Conservation (phyloP, 805 yeast species). For the Cyberlindnera euphorbiae region DNA sequence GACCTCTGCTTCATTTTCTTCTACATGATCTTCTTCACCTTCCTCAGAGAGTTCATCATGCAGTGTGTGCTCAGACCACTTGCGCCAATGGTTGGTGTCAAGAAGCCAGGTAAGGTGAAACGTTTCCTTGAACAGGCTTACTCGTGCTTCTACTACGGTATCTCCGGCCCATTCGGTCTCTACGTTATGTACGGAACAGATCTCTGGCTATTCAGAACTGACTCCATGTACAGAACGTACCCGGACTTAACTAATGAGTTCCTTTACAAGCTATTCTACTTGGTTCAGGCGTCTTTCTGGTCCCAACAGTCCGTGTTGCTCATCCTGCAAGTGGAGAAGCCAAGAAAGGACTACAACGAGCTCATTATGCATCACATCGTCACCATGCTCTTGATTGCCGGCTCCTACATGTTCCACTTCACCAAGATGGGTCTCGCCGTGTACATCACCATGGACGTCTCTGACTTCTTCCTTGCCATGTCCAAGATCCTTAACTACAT, state of each 20-base stretch:
- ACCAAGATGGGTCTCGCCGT: conserved; percentile 92
- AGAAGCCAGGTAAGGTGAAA: conserved; percentile 45
- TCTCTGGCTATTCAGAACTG: conserved; percentile 85
- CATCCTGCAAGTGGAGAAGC: conserved; percentile 82
- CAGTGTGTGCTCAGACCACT: conserved; percentile 72
- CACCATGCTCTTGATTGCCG: conserved; percentile 81
- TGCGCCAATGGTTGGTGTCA: conserved; percentile 51
- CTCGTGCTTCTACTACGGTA: conserved; percentile 72
- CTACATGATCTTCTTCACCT: conserved; percentile 84
- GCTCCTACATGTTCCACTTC: conserved; percentile 90
- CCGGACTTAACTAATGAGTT: conserved; percentile 77
- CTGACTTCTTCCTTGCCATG: conserved; percentile 80
- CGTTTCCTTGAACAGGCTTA: conserved; percentile 95
- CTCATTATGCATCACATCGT: conserved; percentile 89
- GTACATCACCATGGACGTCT: conserved; percentile 92
- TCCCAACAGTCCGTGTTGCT: conserved; percentile 88
- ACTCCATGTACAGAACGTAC: conserved; percentile 69
- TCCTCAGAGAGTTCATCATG: conserved; percentile 87
- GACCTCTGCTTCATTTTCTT: conserved; percentile 78
- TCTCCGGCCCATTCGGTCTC: conserved; percentile 81
- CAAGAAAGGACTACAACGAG: conserved; percentile 90
- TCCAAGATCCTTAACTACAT: conserved; percentile 88
- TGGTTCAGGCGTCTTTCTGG: conserved; percentile 97
- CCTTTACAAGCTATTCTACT: conserved; percentile 73
- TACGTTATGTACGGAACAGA: conserved; percentile 83